Evolutionary conservation across 306 rosid species (phyloP).

Genomic region (Acacia melanoxylon): DNA sequence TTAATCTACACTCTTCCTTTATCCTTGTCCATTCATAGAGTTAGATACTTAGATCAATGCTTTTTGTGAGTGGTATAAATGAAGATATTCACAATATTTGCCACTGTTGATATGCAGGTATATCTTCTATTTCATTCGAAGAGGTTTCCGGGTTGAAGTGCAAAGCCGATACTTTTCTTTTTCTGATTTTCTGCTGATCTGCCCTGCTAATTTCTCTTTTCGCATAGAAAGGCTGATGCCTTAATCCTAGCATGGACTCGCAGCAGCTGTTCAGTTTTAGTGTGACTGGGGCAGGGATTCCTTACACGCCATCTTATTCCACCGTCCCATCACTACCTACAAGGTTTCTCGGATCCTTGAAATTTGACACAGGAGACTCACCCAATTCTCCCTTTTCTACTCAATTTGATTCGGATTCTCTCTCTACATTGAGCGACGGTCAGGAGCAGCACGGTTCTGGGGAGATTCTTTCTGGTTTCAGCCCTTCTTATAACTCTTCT

Average conservation of each 20-base stretch:
- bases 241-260: constrained; percentile 69
- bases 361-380: constrained; percentile 62
- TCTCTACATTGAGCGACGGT: constrained; percentile 56
- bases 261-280: constrained; percentile 58
- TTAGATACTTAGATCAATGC: constrained; percentile 2
- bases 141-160: neutral
- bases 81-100: constrained; percentile 6
- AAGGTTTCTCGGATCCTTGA: constrained; percentile 62
- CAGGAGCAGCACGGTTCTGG: constrained; percentile 65
- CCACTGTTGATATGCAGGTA: constrained; percentile 45
- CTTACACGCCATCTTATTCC: constrained; percentile 58
- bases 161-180: constrained; percentile 28
- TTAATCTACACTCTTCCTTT: neutral
- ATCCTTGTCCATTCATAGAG: neutral
- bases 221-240: constrained; percentile 41
- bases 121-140: constrained; percentile 15
- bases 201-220: constrained; percentile 7
- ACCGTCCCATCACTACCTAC: constrained; percentile 54
- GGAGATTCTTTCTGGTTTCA: constrained; percentile 58
- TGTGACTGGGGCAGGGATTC: constrained; percentile 53
- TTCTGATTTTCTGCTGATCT: constrained; percentile 13
- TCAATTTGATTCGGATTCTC: constrained; percentile 61
- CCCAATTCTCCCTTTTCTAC: constrained; percentile 63
- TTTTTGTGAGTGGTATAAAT: neutral
- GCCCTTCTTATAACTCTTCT: constrained; percentile 56